Conservation (phyloP, 2,329 filamentous ascomycete species). For the Ceratocystis cacaofunesta region DNA sequence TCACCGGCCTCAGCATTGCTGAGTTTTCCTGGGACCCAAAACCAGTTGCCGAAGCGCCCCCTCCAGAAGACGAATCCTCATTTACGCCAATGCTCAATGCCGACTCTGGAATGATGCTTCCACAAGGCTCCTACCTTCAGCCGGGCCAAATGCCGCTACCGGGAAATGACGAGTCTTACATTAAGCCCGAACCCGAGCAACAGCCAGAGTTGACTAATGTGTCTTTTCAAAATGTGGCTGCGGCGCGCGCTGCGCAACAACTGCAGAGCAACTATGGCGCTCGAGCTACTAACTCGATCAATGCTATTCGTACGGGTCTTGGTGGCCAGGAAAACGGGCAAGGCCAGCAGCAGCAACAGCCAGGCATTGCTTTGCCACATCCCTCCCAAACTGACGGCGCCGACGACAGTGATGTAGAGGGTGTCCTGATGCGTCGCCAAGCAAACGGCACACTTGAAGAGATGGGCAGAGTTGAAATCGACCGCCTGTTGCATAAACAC, state of each 20-base stretch:
- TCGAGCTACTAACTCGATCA: constrained; percentile 51
- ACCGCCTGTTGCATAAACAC: constrained; percentile 52
- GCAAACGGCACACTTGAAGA: constrained; percentile 38
- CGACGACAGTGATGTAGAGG: constrained; percentile 39
- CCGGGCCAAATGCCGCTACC: constrained; percentile 20
- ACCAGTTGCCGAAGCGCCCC: constrained; percentile 34
- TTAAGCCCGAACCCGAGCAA: constrained; percentile 15
- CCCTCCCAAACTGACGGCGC: constrained; percentile 58
- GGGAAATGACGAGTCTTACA: constrained; percentile 1
- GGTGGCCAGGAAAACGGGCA: constrained; percentile 24
- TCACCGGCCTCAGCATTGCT: constrained; percentile 71
- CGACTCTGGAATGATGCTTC: constrained; percentile 22
- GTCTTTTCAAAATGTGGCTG: constrained; percentile 28
- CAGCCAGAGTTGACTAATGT: constrained; percentile 11
- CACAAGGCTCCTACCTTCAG: constrained; percentile 23
- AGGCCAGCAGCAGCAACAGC: constrained; percentile 20
- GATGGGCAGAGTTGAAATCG: constrained; percentile 48
- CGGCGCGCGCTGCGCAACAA: constrained; percentile 40
- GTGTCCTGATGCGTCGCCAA: constrained; percentile 43
- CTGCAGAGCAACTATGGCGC: constrained; percentile 46
- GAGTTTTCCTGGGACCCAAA: constrained; percentile 91
- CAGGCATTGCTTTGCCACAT: constrained; percentile 24
- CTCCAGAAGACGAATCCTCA: constrained; percentile 19
- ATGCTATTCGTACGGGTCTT: constrained; percentile 39
- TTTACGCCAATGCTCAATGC: constrained; percentile 8